Evolutionary conservation across 805 yeast species (phyloP), one percentile per base, ranked within the genome.

Genomic region (Kodamaea jinghongensis): DNA sequence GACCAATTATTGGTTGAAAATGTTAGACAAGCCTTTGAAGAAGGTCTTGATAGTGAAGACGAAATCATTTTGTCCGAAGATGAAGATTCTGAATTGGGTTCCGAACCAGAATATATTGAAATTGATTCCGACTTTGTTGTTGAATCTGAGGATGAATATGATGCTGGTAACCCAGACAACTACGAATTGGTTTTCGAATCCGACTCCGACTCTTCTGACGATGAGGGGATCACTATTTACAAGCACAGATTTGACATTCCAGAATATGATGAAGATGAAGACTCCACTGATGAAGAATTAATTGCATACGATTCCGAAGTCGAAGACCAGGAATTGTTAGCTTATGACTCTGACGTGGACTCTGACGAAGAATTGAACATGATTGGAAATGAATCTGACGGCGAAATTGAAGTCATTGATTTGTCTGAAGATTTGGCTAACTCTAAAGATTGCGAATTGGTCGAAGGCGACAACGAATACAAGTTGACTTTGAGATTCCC

Each of bases 141-240:
- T 39, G 43, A 48, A 30, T 39, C 46, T 15, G 48, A 54, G 12
- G 59, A 54, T 25, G 60, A 54, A 25, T 36, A 32, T 28, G 60
- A 54, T 38, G 56, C 52, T 16, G 50, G 54, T 20, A 50, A 55
- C 40, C 51, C 54, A 28, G 46, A 44, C 16, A 37, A 48, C 41
- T 49, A 56, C 47, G 58, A 52, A 16, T 42, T 46, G 15, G 60
- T 53, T 28, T 46, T 49, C 16, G 51, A 47, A 20, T 56, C 63
- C 23, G 58, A 54, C 17, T 55, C 60, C 15, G 52, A 51, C 28
- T 68, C 58, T 30, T 70, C 60, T 38, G 72, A 67, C 50, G 74
- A 72, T 25, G 72, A 67, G 51, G 74, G 73, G 20, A 44, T 65
- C 43, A 68, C 73, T 23, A 68, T 68, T 39, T 68, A 68, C 58